A percentile compares a stretch with the other conserved stretches of the same genome.
Evolutionary conservation across 2,329 filamentous ascomycete genomes (phyloP).

Genomic region (Colletotrichum gloeosporioides): DNA sequence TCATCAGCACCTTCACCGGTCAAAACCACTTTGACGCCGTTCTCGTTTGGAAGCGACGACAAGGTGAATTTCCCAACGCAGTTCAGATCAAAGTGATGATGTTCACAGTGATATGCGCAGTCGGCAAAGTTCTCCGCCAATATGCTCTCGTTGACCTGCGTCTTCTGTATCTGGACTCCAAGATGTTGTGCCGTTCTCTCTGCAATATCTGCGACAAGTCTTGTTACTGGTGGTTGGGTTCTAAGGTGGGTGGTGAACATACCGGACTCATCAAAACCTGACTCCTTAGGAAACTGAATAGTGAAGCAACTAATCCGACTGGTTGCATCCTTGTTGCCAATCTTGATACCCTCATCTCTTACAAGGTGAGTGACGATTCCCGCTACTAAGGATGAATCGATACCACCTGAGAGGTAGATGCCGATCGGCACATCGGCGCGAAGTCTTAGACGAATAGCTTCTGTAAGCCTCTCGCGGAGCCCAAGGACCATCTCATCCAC

Average conservation of each 20-base stretch:
- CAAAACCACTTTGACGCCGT: conserved; percentile 58
- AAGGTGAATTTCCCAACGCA: conserved; percentile 55
- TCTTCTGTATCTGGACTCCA: conserved; percentile 30
- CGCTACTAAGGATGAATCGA: conserved; percentile 62
- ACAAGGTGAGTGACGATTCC: conserved; percentile 59
- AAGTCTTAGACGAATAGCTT: conserved; percentile 56
- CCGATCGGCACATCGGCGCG: conserved; percentile 63
- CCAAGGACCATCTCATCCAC: conserved; percentile 56
- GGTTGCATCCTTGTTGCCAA: conserved; percentile 42
- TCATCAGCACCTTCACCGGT: conserved; percentile 60
- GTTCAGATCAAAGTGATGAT: conserved; percentile 51
- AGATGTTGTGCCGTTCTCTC: conserved; percentile 29
- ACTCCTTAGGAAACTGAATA: conserved; percentile 55
- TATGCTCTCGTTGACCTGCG: conserved; percentile 27
- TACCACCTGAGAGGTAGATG: conserved; percentile 60
- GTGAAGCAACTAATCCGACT: conserved; percentile 45
- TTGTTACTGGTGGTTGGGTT: too few species aligned
- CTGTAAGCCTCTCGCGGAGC: conserved; percentile 53
- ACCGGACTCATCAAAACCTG: conserved; percentile 55
- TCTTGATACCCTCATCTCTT: conserved; percentile 45
- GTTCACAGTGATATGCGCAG: conserved; percentile 34
- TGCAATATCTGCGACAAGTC: too few species aligned
- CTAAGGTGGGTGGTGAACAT: neutral
- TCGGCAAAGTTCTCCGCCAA: conserved; percentile 34
- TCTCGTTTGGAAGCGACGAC: conserved; percentile 45